Evolutionary conservation across 176 grass and related monocot species (phyloP).

Genomic region (Zea luxurians): DNA sequence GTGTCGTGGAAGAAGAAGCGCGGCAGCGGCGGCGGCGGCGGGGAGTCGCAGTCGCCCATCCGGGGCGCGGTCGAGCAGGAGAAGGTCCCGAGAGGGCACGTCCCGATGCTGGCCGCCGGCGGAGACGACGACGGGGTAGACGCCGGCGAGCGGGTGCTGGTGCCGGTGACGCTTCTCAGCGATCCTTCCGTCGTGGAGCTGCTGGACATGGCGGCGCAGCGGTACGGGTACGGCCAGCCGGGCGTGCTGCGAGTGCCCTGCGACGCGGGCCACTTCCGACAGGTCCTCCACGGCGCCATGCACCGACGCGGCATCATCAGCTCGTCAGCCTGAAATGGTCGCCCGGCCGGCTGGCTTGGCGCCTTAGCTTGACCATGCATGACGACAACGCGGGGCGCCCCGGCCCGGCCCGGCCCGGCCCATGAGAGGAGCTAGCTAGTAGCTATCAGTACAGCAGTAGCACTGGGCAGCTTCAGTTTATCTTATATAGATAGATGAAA

Average conservation of each 20-base stretch:
- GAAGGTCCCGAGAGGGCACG: slow-evolving; percentile 31
- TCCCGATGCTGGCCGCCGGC: slow-evolving; percentile 44
- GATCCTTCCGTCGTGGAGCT: slow-evolving; percentile 52
- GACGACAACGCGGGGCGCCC: too few relatives aligned
- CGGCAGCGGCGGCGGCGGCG: too few relatives aligned
- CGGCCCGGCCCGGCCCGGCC: too few relatives aligned
- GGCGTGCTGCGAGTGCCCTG: slow-evolving; percentile 67
- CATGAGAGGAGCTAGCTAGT: too few relatives aligned
- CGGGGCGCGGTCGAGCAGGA: background rate
- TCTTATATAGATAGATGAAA: too few relatives aligned
- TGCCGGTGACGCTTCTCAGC: slow-evolving; percentile 50
- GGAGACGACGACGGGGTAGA: slow-evolving; percentile 15
- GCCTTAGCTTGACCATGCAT: too few relatives aligned
- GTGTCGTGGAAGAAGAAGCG: too few relatives aligned
- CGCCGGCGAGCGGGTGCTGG: slow-evolving; percentile 38
- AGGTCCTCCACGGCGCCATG: slow-evolving; percentile 31
- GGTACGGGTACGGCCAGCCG: slow-evolving; percentile 56
- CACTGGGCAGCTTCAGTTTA: too few relatives aligned
- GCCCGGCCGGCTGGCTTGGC: too few relatives aligned
- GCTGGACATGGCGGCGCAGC: slow-evolving; percentile 53
- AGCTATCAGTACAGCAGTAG: too few relatives aligned
- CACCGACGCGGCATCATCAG: background rate
- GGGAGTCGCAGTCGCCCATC: too few relatives aligned
- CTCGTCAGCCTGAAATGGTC: too few relatives aligned
- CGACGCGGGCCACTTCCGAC: slow-evolving; percentile 36